A percentile compares a stretch with the other conserved stretches of the same genome.
These are phyloP conservation scores for Macrolepiota albuminosa DNA, from an alignment of 768 basidiomycete genomes.

Conservation along the genomic window DNA sequence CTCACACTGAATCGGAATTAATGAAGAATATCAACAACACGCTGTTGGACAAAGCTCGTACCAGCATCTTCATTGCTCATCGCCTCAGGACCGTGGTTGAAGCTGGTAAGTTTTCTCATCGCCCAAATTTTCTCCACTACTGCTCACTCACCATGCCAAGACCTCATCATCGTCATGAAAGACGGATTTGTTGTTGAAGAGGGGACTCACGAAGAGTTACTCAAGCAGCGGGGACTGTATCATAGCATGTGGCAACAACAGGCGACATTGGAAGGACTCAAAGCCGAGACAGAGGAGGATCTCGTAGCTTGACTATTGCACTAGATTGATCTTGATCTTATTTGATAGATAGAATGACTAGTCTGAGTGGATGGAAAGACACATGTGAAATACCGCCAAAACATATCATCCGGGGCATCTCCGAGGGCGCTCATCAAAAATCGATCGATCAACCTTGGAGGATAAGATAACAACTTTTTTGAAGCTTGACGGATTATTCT, in stretches of 20 bases:
- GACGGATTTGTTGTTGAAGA: slow-evolving; percentile 91
- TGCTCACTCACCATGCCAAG: slow-evolving; percentile 28
- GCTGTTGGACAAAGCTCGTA: slow-evolving; percentile 72
- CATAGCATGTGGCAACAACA: slow-evolving; percentile 82
- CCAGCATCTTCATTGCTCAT: slow-evolving; percentile 97
- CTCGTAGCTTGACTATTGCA: background rate
- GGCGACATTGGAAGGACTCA: slow-evolving; percentile 37
- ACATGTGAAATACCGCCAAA: too few species aligned
- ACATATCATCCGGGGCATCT: too few species aligned
- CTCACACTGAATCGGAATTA: slow-evolving; percentile 89
- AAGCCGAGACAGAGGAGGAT: slow-evolving; percentile 11
- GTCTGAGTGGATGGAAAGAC: background rate
- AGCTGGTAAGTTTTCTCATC: slow-evolving; percentile 49
- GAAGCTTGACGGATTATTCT: background rate
- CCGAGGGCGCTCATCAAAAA: background rate
- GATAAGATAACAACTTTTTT: slow-evolving; percentile 10
- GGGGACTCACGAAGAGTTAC: slow-evolving; percentile 86
- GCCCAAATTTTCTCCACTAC: background rate
- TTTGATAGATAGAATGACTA: background rate
- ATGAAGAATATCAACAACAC: slow-evolving; percentile 90
- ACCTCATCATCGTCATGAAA: slow-evolving; percentile 89
- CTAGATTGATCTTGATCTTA: background rate
- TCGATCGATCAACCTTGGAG: background rate
- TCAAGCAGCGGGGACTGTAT: slow-evolving; percentile 68
- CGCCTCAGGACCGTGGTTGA: slow-evolving; percentile 86